Evolutionary conservation across 352 stramenopile genomes (phyloP), one percentile per base, ranked within the genome.

Genomic region (Globisporangium canariense): DNA sequence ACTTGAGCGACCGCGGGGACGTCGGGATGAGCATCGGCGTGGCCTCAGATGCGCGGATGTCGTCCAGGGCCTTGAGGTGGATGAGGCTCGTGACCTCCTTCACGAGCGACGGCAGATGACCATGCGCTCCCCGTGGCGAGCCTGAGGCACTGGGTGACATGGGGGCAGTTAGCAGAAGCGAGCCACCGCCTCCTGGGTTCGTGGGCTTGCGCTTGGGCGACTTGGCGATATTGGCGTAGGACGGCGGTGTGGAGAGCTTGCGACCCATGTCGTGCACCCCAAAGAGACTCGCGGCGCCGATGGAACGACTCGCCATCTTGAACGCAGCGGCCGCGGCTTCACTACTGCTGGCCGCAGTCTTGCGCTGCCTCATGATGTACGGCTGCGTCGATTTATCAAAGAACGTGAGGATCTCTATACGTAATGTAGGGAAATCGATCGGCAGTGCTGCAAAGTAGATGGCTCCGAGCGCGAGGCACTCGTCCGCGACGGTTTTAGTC

Each of bases 381-480:
- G 72, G 72, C 34, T 89, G 78, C 0, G 75, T 63, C 0, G 81
- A 83, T 10, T 70, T 69, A 32, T 93, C 78, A 45, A 93, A 79
- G 51, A 75, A 85, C 2, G 67, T 32, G 49, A 83, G 72, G 20
- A 91, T 84, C 41, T 69, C 71, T 14, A 77, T 71, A n/a, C 84
- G 82, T 25, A 93, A 51, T 1, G 69, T 59, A 8, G 78, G 70
- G 61, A 90, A 93, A 49, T 93, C 60, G 22, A 91, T 72, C 1
- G 84, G 82, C 1, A 88, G 67, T 3, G 46, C 71, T 10, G 78
- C 79, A 60, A 93, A 93, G 60, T 83, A 88, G 34, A 93, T 43
- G 3, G 80, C 76, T 3, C 84, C 80, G 4, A 76, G 63, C 0
- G 65, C 64, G 2, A 91, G 62, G 22, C 82, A 91, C 14, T 82